Base-by-base conservation (phyloP, 495 filamentous ascomycete genomes). In the Amniculicola lignicola region DNA sequence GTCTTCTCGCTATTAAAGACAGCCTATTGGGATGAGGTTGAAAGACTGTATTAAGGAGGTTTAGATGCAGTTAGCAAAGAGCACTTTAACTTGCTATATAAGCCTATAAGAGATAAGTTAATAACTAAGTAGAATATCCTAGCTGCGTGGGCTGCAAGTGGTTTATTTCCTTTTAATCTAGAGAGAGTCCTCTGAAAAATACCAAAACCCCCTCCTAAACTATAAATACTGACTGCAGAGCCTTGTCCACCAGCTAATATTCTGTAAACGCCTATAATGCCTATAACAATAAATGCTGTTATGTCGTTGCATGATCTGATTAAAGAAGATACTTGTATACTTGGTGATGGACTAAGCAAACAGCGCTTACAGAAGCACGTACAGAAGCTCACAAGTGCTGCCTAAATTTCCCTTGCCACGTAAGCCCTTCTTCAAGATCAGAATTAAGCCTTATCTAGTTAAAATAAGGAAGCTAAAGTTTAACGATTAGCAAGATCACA, bases 1-100 rank as follows among this genome's bases (percentile, higher is more conserved):
- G 25, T 33, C 11, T 48, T 33, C 18, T 4, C 44, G 15, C 44
- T 27, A 4, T 36, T 50, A 23, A 50, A 50, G 46, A 35, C 9
- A 37, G 46, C 46, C 46, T 50, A 50, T 36, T 29, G 46, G 7
- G 27, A 50, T 2, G 23, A 50, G 46, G 46, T 21, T 21, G 46
- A 50, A 2, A 25, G 46, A 50, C 6, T 50, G 25, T 18, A 50
- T 18, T 29, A 29, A 16, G 46, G 46, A 9, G 25, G 46, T 5
- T 9, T 50, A 50, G 28, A 18, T 4, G 36, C 25, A 36, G 23
- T 50, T n/a, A 29, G 46, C 28, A 50, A 50, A 29, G 25, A 50
- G 15, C 46, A 50, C 22, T 50, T 50, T 35, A 50, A 9, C 9
- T 33, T n/a, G 22, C 21, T 50, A 21, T 50, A 50, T n/a, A 49